These are phyloP conservation scores for Cyberlindnera euphorbiiphila DNA, from an alignment of 805 yeast genomes.

Conservation along the genomic window DNA sequence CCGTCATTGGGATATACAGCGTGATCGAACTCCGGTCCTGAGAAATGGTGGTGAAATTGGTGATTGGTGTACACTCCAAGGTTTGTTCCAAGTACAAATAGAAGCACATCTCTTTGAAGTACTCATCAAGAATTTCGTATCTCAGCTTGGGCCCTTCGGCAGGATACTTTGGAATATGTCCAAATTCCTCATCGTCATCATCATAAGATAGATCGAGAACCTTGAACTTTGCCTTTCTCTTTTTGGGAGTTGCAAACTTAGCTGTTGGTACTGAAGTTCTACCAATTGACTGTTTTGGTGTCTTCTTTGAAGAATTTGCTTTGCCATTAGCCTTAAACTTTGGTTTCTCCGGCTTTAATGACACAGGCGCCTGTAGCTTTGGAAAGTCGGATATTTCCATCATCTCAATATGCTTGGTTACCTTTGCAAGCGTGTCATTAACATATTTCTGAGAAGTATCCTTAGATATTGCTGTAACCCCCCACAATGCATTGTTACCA, in stretches of 20 bases:
- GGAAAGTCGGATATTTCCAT: neutral
- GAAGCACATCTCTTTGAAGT: slow-evolving; percentile 56
- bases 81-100: slow-evolving; percentile 63
- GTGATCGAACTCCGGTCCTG: slow-evolving; percentile 40
- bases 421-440: neutral
- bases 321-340: neutral
- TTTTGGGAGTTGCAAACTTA: neutral
- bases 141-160: slow-evolving; percentile 38
- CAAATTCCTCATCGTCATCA: slow-evolving; percentile 26
- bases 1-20: slow-evolving; percentile 40
- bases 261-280: slow-evolving; percentile 1
- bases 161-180: slow-evolving; percentile 25
- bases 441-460: neutral
- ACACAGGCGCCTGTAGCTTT: neutral
- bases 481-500: slow-evolving; percentile 18
- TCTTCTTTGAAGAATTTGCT: too few relatives aligned
- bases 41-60: slow-evolving; percentile 52
- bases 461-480: neutral
- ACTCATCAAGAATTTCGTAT: slow-evolving; percentile 47
- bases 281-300: too few relatives aligned
- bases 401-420: neutral
- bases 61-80: slow-evolving; percentile 41
- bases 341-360: neutral
- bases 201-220: slow-evolving; percentile 9
- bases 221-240: slow-evolving; percentile 13